Evolutionary conservation across 208 protist genomes (phyloP).

Genomic region (Wallacemonas collosoma): DNA sequence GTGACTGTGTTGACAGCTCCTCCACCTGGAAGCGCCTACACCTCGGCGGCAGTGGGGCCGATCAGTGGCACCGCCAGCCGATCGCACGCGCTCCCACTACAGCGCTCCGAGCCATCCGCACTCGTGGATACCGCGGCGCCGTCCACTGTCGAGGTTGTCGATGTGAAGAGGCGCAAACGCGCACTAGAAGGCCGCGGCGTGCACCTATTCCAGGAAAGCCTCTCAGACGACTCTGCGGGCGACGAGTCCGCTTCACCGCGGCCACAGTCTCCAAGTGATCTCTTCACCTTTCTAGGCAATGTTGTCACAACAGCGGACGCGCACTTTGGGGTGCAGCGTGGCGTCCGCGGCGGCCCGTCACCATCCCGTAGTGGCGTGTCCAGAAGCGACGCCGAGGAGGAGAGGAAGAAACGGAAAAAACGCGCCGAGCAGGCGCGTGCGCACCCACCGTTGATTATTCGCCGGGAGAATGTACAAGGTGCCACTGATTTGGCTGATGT

Average conservation of each 20-base stretch:
- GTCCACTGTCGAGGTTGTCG: not conserved
- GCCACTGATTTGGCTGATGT: not conserved
- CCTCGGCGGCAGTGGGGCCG: not conserved
- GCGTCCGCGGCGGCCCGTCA: no score
- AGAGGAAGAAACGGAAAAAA: constrained; percentile 3
- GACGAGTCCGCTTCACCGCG: not conserved
- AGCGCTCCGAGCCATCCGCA: not conserved
- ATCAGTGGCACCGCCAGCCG: not conserved
- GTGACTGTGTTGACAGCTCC: constrained; percentile 6
- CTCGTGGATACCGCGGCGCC: not conserved
- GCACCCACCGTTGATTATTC: constrained; percentile 3
- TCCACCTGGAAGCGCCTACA: constrained; percentile 4
- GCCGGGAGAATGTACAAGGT: not conserved
- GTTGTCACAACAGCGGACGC: constrained; percentile 10
- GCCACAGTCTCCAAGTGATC: not conserved
- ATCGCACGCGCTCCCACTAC: not conserved
- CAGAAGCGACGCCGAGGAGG: not conserved
- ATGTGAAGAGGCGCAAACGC: constrained; percentile 6
- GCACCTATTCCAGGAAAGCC: not conserved
- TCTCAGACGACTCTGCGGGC: not conserved
- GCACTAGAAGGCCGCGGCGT: constrained; percentile 1
- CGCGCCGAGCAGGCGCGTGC: not conserved
- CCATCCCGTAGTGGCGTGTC: not conserved
- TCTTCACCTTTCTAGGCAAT: constrained; percentile 13
- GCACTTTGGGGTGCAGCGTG: not conserved